Percentiles rank a stretch among this genome's conserved stretches.
Evolutionary conservation across 768 basidiomycete species (phyloP).

Genomic region (Mycena pura): DNA sequence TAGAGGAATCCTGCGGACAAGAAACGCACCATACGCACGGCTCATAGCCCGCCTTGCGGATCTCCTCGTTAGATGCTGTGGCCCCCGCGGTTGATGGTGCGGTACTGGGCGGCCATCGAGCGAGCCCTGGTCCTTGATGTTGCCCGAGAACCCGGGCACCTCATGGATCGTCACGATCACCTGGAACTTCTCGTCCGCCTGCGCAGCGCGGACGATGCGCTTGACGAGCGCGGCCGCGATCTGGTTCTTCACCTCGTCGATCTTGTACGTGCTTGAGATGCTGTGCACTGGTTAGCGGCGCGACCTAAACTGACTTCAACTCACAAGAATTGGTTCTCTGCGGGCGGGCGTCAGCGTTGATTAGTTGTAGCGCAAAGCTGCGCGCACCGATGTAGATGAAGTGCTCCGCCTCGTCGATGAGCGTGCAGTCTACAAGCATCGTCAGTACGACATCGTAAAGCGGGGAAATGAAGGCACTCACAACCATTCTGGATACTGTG

Average conservation of each 20-base stretch:
- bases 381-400: conserved; percentile 91
- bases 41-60: conserved; percentile 78
- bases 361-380: neutral
- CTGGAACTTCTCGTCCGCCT: conserved; percentile 77
- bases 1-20: neutral
- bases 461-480: conserved; percentile 49
- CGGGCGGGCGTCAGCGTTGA: conserved; percentile 30
- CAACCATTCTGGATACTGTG: conserved; percentile 94
- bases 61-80: conserved; percentile 84
- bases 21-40: conserved; percentile 57
- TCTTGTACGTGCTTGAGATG: conserved; percentile 73
- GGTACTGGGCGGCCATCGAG: conserved; percentile 87
- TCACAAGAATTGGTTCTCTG: conserved; percentile 89
- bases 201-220: conserved; percentile 84
- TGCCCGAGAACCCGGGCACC: conserved; percentile 87
- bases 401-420: conserved; percentile 86
- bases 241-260: conserved; percentile 77
- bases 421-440: conserved; percentile 62
- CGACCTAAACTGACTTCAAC: too few species aligned
- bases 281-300: conserved; percentile 42
- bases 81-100: conserved; percentile 90
- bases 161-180: conserved; percentile 90
- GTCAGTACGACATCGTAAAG: neutral
- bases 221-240: conserved; percentile 86
- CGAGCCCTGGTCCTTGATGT: conserved; percentile 69